Percentiles rank a stretch among this genome's conserved stretches.
phyloP scores from a whole-genome alignment of 2,329 filamentous ascomycete genomes.

The Dactylellina sp. region DNA sequence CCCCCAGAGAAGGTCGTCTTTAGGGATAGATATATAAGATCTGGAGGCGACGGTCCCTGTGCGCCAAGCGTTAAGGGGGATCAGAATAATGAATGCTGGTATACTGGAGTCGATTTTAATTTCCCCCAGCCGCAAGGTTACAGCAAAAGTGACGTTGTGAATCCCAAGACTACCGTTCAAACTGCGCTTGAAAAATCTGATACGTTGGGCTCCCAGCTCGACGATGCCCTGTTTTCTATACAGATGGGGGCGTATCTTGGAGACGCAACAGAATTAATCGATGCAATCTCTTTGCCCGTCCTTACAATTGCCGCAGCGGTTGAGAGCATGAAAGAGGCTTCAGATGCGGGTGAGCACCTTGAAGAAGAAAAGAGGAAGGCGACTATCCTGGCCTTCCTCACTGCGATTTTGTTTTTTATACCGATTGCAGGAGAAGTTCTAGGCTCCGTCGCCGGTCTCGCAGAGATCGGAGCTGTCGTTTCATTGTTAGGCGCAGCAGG shows the following conservation, averaged over 20 bases:
- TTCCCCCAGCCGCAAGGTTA: constrained; percentile 13
- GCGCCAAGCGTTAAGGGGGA: background rate
- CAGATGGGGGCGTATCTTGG: background rate
- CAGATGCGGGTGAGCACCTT: background rate
- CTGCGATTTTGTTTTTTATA: constrained; percentile 3
- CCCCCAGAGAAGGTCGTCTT: constrained; percentile 1
- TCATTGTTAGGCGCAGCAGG: background rate
- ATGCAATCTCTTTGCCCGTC: constrained; percentile 6
- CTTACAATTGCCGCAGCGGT: constrained; percentile 3
- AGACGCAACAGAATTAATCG: background rate
- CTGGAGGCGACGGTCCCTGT: background rate
- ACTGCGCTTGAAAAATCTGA: constrained; percentile 3
- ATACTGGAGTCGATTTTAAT: constrained; percentile 4
- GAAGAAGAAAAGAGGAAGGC: constrained; percentile 11
- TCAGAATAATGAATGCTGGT: background rate
- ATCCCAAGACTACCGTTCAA: background rate
- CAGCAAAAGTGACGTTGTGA: background rate
- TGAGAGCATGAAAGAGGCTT: constrained; percentile 4
- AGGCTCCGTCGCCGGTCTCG: background rate
- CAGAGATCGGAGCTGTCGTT: background rate
- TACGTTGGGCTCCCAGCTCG: constrained; percentile 2
- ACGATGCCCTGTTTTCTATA: background rate
- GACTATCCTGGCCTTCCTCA: constrained; percentile 1
- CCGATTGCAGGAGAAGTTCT: background rate
- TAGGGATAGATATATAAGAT: background rate